Percentiles rank a stretch among this genome's conserved stretches.
Conservation (phyloP, 2,329 filamentous ascomycete genomes). For the Diaporthe amygdali region DNA sequence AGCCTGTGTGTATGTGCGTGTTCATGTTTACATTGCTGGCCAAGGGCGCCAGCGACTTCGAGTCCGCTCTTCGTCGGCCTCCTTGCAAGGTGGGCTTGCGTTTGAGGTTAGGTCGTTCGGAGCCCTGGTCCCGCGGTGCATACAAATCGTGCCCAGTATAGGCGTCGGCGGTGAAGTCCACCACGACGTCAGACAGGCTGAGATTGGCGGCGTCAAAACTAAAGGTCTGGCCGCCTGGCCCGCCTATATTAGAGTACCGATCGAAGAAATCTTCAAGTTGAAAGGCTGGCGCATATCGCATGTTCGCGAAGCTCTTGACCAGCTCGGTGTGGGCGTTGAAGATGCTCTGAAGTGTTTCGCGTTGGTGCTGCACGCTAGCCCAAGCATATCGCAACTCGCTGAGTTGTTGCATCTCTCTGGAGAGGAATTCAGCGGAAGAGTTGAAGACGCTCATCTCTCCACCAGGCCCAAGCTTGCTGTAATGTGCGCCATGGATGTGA, state of each 20-base stretch:
- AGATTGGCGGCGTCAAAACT: slow-evolving; percentile 78
- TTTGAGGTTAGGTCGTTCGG: slow-evolving; percentile 49
- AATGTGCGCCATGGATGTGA: slow-evolving; percentile 85
- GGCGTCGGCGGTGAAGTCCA: slow-evolving; percentile 65
- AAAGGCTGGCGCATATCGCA: slow-evolving; percentile 79
- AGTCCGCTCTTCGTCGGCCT: slow-evolving; percentile 44
- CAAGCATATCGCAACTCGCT: slow-evolving; percentile 76
- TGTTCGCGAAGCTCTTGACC: slow-evolving; percentile 72
- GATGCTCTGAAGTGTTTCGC: slow-evolving; percentile 77
- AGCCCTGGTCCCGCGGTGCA: slow-evolving; percentile 40
- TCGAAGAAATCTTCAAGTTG: slow-evolving; percentile 90
- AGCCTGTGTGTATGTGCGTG: slow-evolving; percentile 34
- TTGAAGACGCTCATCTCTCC: slow-evolving; percentile 67
- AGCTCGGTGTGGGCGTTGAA: slow-evolving; percentile 81
- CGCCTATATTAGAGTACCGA: slow-evolving; percentile 67
- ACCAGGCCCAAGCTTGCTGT: slow-evolving; percentile 58
- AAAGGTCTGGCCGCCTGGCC: slow-evolving; percentile 63
- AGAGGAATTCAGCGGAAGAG: slow-evolving; percentile 70
- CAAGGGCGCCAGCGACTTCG: slow-evolving; percentile 42
- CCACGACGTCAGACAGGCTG: slow-evolving; percentile 68
- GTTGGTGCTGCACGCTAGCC: slow-evolving; percentile 80
- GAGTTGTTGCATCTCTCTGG: slow-evolving; percentile 80
- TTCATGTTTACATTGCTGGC: slow-evolving; percentile 35
- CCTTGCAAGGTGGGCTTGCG: slow-evolving; percentile 51
- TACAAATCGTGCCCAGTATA: slow-evolving; percentile 56